Base-by-base conservation (phyloP, 495 filamentous ascomycete genomes). In the Mytilinidion resinicola region DNA sequence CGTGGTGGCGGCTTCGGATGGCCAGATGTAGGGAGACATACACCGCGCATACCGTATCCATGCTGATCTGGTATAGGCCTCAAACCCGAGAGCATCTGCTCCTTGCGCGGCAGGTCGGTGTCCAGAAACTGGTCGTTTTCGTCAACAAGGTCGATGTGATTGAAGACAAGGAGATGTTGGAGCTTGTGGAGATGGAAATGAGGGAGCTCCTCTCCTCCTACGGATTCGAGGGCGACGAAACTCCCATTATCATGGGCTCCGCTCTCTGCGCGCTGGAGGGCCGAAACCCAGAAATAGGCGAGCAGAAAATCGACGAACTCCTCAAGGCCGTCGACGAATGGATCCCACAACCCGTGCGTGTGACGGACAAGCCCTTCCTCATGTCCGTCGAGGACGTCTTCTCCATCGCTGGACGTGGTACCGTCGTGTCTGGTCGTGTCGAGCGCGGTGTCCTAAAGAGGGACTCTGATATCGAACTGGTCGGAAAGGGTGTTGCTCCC, bases 111-210 rank as follows among this genome's bases (percentile, higher is more conserved):
- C 93, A 98, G 77, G 91, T 98, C 69, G 93, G 93, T 81, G 88
- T 98, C 63, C 89, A 96, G 78, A 88, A 85, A 77, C 89, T 98
- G 52, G 95, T 98, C 63, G 93, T 98, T 61, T 98, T 98, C 76
- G 95, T 98, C 68, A 98, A 98, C 85, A 98, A 98, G 82, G 82
- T 97, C 72, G 93, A 98, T 73, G 87, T 89, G 55, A 79, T 98
- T 34, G 91, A 98, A 61, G 93, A 98, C 78, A 85, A 87, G 47
- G 93, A 98, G 76, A 98, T 98, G 93, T 85, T 98, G 83, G 93
- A 98, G 78, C 87, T 98, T 53, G 93, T 98, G 69, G 93, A 98
- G 82, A 92, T 98, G 85, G 93, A 98, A 78, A 98, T 98, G 93
- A 88, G 93, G 68, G 93, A 98, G 75, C 86, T 97, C 35, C 85